Evolutionary conservation across 129 eudicot genomes (phyloP), one percentile per base, ranked within the genome.

Genomic region (Apium graveolens): DNA sequence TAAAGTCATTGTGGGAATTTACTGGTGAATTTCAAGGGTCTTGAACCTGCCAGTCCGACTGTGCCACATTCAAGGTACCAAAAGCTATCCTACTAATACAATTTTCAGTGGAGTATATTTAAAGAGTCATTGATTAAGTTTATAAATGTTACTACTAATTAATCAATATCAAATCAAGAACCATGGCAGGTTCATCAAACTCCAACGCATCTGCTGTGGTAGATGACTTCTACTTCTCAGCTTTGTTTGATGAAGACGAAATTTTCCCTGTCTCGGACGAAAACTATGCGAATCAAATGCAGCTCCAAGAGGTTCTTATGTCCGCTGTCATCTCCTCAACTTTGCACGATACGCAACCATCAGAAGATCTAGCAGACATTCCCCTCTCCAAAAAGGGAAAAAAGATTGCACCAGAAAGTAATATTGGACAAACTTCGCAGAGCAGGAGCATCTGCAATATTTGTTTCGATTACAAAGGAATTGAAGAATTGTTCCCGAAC

Each of bases 291-390:
- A 32, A 27, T 66, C 72, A 66, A 66, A 66, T 66, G 2, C 72
- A 66, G 39, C 72, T 66, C 35, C 72, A 66, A 16, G 72, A 66
- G 72, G 41, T 66, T 31, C 72, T 66, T 31, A 66, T 66, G 72
- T 66, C 72, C 1, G 7, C 72, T 14, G 39, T 32, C 0, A 14
- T 66, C 4, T 31, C 38, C 31, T 31, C 72, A 4, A 60, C 32
- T 60, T 66, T 31, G 24, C 72, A 1, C 16, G 10, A 31, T 31
- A 27, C 0, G 72, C 72, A 66, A 31, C 72, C 18, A 31, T 66
- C 72, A 0, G 39, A 31, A 66, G 39, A 0, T n/a, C n/a, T n/a
- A n/a, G n/a, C n/a, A 14, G 41, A 66, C 10, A 4, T 13, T 27
- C 24, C 20, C 11, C 6, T 11, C 39, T 31, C 72, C 72, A 16